Evolutionary conservation across 2,329 filamentous ascomycete genomes (phyloP).

Genomic region (Pyrenophora graminea): DNA sequence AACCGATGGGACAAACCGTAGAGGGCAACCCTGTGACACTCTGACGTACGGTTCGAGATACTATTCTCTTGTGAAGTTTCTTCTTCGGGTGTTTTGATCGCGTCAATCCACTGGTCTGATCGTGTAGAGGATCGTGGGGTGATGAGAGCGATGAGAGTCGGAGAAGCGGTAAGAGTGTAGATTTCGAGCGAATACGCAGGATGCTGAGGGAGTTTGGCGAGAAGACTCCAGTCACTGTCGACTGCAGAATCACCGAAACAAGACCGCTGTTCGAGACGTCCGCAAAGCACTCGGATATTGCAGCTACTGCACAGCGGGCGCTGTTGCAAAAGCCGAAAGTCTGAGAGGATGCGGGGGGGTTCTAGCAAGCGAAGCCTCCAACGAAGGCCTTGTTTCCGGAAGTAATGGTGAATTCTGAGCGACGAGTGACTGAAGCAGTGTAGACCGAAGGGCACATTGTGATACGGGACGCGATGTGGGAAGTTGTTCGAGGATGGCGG

Average conservation of each 20-base stretch:
- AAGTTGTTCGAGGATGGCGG: conserved; percentile 36
- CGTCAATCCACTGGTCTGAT: conserved; percentile 21
- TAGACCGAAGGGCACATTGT: conserved; percentile 44
- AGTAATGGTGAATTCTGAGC: conserved; percentile 46
- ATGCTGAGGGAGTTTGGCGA: conserved; percentile 36
- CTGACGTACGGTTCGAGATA: conserved; percentile 41
- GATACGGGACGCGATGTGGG: conserved; percentile 32
- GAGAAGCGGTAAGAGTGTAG: conserved; percentile 18
- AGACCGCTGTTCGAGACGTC: conserved; percentile 44
- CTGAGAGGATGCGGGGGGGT: conserved; percentile 38
- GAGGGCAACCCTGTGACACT: conserved; percentile 38
- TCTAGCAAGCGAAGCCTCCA: conserved; percentile 47
- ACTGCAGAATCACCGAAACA: conserved; percentile 51
- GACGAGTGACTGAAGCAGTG: conserved; percentile 50
- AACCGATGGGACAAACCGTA: conserved; percentile 48
- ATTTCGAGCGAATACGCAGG: conserved; percentile 23
- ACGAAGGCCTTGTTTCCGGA: conserved; percentile 47
- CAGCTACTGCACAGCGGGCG: conserved; percentile 42
- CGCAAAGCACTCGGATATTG: conserved; percentile 45
- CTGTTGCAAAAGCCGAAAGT: conserved; percentile 42
- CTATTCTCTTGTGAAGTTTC: conserved; percentile 25
- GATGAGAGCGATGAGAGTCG: conserved; percentile 17
- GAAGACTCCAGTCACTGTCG: conserved; percentile 50
- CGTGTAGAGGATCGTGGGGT: conserved; percentile 16
- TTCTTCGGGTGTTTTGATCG: conserved; percentile 23